Evolutionary conservation across 768 basidiomycete species (phyloP).

Genomic region (Amanita brunnescens): DNA sequence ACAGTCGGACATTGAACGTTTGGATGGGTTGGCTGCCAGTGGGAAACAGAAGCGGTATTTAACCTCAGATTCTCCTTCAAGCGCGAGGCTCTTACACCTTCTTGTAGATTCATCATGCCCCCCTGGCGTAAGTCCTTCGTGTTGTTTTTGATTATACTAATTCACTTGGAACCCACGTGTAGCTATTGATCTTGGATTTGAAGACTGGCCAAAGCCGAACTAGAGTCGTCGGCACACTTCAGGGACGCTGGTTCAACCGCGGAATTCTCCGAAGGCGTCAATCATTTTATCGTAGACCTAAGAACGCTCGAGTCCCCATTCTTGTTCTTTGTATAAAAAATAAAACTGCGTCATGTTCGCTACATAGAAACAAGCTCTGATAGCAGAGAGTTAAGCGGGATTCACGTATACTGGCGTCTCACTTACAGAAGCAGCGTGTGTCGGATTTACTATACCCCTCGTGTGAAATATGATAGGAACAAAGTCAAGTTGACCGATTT

Average conservation of each 20-base stretch:
- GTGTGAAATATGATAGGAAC: background rate
- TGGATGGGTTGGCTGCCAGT: constrained; percentile 48
- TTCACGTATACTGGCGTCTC: background rate
- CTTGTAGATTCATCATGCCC: constrained; percentile 46
- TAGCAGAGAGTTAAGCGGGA: too few species aligned
- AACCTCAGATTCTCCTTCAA: background rate
- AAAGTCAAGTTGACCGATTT: background rate
- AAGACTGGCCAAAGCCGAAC: constrained; percentile 42
- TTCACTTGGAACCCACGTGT: background rate
- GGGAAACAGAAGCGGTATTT: constrained; percentile 59
- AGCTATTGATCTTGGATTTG: constrained; percentile 65
- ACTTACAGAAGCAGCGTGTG: background rate
- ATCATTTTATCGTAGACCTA: background rate
- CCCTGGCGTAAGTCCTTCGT: constrained; percentile 50
- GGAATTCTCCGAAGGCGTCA: background rate
- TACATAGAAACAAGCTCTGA: background rate
- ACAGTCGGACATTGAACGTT: constrained; percentile 40
- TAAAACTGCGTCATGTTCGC: background rate
- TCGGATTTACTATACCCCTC: background rate
- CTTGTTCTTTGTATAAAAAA: too few species aligned
- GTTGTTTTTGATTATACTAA: background rate
- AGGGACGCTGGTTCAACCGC: background rate
- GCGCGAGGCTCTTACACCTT: background rate
- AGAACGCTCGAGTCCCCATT: background rate
- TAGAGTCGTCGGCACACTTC: background rate